These are phyloP conservation scores for Phragmites australis DNA, from an alignment of 176 grass and related monocot species.

Conservation along the genomic window DNA sequence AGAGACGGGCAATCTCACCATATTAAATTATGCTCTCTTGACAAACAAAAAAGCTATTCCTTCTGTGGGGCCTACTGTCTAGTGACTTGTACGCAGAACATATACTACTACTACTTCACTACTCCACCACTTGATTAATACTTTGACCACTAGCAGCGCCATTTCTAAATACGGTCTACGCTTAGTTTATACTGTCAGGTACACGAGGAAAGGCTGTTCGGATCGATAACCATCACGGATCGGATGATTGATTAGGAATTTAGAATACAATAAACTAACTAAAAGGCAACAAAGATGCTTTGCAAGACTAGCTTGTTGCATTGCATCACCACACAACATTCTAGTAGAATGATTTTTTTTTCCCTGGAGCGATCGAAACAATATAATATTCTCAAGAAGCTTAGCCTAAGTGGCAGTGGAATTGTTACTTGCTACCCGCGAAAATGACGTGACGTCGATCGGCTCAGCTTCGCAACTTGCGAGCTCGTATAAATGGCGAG, in stretches of 20 bases:
- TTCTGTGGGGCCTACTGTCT: not conserved
- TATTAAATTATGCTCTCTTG: not conserved
- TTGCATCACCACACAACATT: constrained; percentile 50
- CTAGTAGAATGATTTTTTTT: constrained; percentile 29
- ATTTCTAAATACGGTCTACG: constrained; percentile 37
- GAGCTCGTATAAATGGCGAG: constrained; percentile 55
- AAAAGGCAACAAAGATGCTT: constrained; percentile 34
- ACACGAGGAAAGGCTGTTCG: constrained; percentile 20
- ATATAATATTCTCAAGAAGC: constrained; percentile 24
- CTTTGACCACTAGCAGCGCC: not conserved
- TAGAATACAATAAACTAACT: constrained; percentile 18
- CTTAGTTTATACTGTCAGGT: constrained; percentile 11
- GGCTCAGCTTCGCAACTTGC: constrained; percentile 16
- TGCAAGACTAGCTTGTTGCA: not conserved
- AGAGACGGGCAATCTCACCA: not conserved
- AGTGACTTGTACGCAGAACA: not conserved
- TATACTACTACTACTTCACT: not conserved
- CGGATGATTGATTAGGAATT: constrained; percentile 29
- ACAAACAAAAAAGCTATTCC: not conserved
- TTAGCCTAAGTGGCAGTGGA: constrained; percentile 56
- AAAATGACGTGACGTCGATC: constrained; percentile 50
- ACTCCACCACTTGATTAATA: not conserved
- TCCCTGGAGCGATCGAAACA: not conserved
- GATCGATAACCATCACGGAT: constrained; percentile 2
- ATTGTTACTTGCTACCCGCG: constrained; percentile 30